Evolutionary conservation across 169 alveolate species (phyloP).

Genomic region (Eimeria falciformis): DNA sequence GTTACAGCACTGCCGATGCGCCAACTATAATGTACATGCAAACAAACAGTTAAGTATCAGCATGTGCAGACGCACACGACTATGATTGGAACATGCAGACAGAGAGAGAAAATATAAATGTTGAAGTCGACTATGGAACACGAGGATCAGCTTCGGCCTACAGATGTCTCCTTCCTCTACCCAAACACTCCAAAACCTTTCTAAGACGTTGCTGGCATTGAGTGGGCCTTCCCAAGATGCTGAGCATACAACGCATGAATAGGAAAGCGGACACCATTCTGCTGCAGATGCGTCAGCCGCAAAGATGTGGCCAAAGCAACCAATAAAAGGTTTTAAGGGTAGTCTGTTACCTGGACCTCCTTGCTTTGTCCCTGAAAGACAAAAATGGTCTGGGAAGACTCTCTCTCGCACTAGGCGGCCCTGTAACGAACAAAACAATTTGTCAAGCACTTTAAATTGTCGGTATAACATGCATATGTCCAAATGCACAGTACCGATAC

Average conservation of each 20-base stretch:
- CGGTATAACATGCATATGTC: too few species aligned
- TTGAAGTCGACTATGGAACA: neutral
- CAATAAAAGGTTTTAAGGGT: neutral
- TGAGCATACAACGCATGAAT: neutral
- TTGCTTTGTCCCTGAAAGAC: constrained; percentile 2
- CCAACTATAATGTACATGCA: too few species aligned
- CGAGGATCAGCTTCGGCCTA: neutral
- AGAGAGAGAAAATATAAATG: too few species aligned
- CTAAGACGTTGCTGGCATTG: constrained; percentile 13
- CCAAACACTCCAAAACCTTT: constrained; percentile 63
- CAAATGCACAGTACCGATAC: too few species aligned
- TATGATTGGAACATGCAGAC: too few species aligned
- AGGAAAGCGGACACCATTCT: neutral
- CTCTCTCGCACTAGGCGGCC: constrained; percentile 71
- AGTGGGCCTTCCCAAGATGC: constrained; percentile 51
- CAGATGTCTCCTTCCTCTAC: constrained; percentile 46
- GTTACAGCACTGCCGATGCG: too few species aligned
- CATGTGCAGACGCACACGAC: too few species aligned
- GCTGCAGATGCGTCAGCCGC: neutral
- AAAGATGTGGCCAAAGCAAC: neutral
- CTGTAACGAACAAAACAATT: constrained; percentile 33
- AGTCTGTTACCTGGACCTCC: neutral
- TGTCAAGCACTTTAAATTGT: too few species aligned
- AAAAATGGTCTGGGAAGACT: constrained; percentile 41
- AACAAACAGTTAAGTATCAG: too few species aligned